Conservation (phyloP, 1,284 basidiomycete species). For the Naganishia liquefaciens region DNA sequence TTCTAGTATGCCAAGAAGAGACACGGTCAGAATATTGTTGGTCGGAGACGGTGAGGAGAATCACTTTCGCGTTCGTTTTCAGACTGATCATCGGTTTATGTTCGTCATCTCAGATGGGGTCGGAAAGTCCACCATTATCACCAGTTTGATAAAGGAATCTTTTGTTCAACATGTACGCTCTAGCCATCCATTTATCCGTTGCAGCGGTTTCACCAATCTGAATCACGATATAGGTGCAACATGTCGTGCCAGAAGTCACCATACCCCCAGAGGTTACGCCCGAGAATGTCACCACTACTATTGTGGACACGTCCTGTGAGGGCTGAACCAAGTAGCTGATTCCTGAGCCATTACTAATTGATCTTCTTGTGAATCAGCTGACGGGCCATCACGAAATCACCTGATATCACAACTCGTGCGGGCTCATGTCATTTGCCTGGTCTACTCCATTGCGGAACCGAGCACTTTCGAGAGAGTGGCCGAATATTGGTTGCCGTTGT, state of each 20-base stretch:
- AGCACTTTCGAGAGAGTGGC: constrained; percentile 96
- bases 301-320: constrained; percentile 89
- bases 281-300: constrained; percentile 92
- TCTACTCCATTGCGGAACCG: constrained; percentile 93
- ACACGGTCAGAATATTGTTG: constrained; percentile 87
- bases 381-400: constrained; percentile 64
- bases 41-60: constrained; percentile 79
- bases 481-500: constrained; percentile 98
- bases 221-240: constrained; percentile 68
- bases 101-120: constrained; percentile 71
- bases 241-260: constrained; percentile 90
- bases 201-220: background rate
- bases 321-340: constrained; percentile 33
- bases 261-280: constrained; percentile 94
- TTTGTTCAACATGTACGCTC: constrained; percentile 78
- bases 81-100: background rate
- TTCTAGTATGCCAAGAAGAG: constrained; percentile 56
- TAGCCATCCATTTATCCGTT: background rate
- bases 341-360: background rate
- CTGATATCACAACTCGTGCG: constrained; percentile 93
- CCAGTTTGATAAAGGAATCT: constrained; percentile 90
- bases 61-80: constrained; percentile 32
- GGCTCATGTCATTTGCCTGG: constrained; percentile 96
- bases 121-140: constrained; percentile 92
- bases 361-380: constrained; percentile 33